Conservation (phyloP, 176 grass and related monocot genomes). For the Leersia perrieri region DNA sequence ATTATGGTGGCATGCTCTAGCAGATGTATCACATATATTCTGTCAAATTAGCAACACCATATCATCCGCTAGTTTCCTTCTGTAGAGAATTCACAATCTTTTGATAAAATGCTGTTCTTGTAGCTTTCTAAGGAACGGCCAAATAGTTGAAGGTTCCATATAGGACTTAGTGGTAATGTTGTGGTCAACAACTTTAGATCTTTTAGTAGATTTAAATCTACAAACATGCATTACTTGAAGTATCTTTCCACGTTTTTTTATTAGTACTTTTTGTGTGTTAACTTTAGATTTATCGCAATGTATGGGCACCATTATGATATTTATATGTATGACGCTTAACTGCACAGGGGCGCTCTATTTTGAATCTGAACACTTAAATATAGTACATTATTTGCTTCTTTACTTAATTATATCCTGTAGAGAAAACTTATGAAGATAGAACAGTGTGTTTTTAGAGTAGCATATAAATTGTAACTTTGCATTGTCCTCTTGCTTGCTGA, state of each 20-base stretch:
- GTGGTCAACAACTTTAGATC: background rate
- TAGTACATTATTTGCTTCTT: background rate
- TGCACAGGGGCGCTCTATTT: background rate
- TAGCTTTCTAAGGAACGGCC: background rate
- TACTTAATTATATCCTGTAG: background rate
- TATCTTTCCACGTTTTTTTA: background rate
- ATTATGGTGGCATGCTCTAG: background rate
- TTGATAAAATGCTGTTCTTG: background rate
- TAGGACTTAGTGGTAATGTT: background rate
- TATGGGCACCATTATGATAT: background rate
- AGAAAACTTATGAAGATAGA: background rate
- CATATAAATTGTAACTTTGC: background rate
- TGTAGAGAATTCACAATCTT: background rate
- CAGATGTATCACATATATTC: background rate
- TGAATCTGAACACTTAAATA: background rate
- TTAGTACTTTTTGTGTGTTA: background rate
- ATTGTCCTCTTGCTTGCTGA: background rate
- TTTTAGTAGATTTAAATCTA: background rate
- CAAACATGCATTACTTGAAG: background rate
- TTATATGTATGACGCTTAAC: background rate
- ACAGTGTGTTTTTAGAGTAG: background rate
- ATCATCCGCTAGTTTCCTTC: background rate
- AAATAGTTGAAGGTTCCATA: background rate
- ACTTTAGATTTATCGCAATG: background rate
- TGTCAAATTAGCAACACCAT: background rate